Percentiles rank a stretch among this genome's conserved stretches.
These are phyloP conservation scores for Aspergillus steynii DNA, from an alignment of 495 filamentous ascomycete species.

Conservation along the genomic window DNA sequence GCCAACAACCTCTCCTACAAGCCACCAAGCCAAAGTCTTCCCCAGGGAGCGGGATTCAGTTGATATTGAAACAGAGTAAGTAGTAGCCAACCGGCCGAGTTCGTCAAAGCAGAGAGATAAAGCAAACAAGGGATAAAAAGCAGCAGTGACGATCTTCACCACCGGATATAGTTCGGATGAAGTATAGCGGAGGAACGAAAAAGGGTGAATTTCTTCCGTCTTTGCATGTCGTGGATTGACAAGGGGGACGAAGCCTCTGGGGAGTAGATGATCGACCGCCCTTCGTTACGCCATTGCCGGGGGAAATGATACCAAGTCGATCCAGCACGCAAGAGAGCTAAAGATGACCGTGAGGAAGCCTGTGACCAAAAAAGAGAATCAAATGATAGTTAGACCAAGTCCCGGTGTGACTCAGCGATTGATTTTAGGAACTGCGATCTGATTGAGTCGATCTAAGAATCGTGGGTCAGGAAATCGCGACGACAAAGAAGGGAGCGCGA, in stretches of 20 bases:
- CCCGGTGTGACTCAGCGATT: too few relatives aligned
- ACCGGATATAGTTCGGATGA: neutral
- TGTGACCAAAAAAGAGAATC: neutral
- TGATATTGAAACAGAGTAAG: too few relatives aligned
- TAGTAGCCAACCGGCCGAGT: too few relatives aligned
- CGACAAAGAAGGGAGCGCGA: constrained; percentile 4
- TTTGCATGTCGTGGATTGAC: neutral
- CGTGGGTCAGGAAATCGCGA: constrained; percentile 5
- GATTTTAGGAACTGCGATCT: too few relatives aligned
- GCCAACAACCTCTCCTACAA: neutral
- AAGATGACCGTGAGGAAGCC: neutral
- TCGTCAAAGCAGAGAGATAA: too few relatives aligned
- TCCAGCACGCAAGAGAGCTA: constrained; percentile 5
- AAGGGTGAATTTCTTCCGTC: constrained; percentile 1
- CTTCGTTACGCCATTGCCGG: constrained; percentile 25
- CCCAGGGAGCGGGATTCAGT: neutral
- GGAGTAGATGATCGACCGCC: constrained; percentile 7
- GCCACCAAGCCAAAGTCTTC: neutral
- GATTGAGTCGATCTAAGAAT: constrained; percentile 1
- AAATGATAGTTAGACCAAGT: too few relatives aligned
- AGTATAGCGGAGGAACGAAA: neutral
- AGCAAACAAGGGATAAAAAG: neutral
- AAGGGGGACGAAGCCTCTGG: neutral
- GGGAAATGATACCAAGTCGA: constrained; percentile 19
- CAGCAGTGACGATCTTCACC: neutral